Evolutionary conservation across 2,329 filamentous ascomycete species (phyloP), one percentile per base, ranked within the genome.

Genomic region (Aspergillus arachidicola): DNA sequence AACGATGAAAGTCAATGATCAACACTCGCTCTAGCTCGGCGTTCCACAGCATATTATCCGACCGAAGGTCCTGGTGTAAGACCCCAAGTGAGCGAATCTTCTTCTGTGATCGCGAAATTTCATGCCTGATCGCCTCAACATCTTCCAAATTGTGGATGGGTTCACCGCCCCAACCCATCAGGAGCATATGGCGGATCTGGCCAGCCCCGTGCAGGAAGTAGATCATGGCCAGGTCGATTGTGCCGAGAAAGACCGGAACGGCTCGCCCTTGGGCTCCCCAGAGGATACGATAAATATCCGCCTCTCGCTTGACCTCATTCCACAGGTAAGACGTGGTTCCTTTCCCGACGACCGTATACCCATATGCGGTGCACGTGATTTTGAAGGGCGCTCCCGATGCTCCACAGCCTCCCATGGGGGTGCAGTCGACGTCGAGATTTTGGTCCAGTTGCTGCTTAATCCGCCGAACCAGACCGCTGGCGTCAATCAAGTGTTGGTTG

Each of bases 101-200:
- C 58, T 61, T 62, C 34, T 57, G 50, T 3, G 66, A 68, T 43
- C 34, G 41, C 21, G 32, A 60, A 50, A 66, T 64, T 41, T 46
- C 60, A 26, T 26, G n/a, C 9, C 54, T 45, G 12, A 67, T 43
- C 5, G 36, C n/a, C 46, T 63, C 57, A 12, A 60, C 57, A 4
- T 62, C 32, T 16, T 59, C 55, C 26, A 46, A 43, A 46, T 59
- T 32, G 36, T 32, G 7, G 30, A 32, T 32, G 10, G 30, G 56
- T 30, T 67, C 66, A 21, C 68, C 69, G 34, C 64, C 71, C 68
- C 68, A 74, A 38, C 59, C 71, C 69, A 74, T 73, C 2, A 73
- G 30, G 7, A 34, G 11, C 32, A 34, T 34, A 34, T 34, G 32
- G 4, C 32, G 11, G 11, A 34, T 34, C 32, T 12, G 32, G 32